Conservation (phyloP, 169 alveolate genomes). For the Amoebophrya sp. region DNA sequence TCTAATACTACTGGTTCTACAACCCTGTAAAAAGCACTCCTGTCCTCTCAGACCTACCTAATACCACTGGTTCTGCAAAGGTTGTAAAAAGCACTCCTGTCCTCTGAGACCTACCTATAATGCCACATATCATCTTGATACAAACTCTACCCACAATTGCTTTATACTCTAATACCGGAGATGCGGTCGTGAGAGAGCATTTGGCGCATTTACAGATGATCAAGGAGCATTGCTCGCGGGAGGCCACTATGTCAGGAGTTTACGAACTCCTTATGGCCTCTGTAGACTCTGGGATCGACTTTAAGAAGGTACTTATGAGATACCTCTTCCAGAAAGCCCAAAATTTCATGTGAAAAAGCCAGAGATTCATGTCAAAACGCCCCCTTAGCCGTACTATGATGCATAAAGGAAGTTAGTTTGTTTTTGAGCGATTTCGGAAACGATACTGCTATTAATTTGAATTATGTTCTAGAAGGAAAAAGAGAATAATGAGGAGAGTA, state of each 20-base stretch:
- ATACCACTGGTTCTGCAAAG: not conserved
- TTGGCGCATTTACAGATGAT: not conserved
- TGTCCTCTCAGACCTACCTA: not conserved
- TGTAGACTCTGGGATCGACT: not conserved
- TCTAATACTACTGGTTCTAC: not conserved
- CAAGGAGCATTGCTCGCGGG: not conserved
- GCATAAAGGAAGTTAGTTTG: not conserved
- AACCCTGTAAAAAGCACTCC: not conserved
- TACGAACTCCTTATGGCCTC: not conserved
- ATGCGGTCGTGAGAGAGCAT: not conserved
- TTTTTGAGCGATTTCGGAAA: not conserved
- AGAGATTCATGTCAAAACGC: not conserved
- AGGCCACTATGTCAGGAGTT: not conserved
- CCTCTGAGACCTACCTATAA: not conserved
- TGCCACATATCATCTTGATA: too few relatives aligned
- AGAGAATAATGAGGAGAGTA: not conserved
- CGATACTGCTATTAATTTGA: not conserved
- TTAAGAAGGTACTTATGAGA: not conserved
- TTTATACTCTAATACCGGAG: not conserved
- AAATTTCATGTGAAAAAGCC: not conserved
- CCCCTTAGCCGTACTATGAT: not conserved
- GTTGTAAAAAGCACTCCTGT: not conserved
- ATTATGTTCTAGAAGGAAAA: not conserved
- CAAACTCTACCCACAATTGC: too few relatives aligned
- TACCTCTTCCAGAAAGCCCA: not conserved